A percentile compares a stretch with the other conserved stretches of the same genome.
Evolutionary conservation across 1,284 basidiomycete genomes (phyloP).

Genomic region (Cutaneotrichosporon sp.): DNA sequence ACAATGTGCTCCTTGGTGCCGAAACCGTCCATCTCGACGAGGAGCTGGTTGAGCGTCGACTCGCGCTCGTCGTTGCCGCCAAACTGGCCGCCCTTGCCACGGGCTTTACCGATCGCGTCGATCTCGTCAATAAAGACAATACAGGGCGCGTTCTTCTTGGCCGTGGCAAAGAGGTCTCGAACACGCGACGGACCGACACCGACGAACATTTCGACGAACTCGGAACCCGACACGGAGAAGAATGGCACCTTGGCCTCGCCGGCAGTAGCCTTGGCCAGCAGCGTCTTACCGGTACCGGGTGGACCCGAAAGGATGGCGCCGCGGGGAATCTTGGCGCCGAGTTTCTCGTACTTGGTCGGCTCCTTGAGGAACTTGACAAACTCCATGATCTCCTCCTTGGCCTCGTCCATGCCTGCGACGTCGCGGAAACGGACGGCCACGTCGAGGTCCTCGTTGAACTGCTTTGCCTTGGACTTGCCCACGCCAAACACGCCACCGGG

Average conservation of each 20-base stretch:
- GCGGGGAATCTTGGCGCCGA: constrained; percentile 97
- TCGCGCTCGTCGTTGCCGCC: constrained; percentile 98
- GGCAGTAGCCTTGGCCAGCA: constrained; percentile 96
- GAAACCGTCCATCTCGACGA: constrained; percentile 99
- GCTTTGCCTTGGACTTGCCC: constrained; percentile 88
- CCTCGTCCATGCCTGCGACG: constrained; percentile 99
- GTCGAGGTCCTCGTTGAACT: constrained; percentile 97
- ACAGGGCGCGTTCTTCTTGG: constrained; percentile 95
- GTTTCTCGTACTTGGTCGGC: constrained; percentile 85
- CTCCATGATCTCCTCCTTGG: constrained; percentile 99
- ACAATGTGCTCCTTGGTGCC: constrained; percentile 93
- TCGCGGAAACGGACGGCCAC: constrained; percentile 91
- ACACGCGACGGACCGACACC: constrained; percentile 97
- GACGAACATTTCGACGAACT: constrained; percentile 99
- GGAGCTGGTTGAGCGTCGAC: constrained; percentile 92
- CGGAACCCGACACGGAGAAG: constrained; percentile 95
- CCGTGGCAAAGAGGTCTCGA: constrained; percentile 92
- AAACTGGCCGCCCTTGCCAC: constrained; percentile 79
- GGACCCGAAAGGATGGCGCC: constrained; percentile 97
- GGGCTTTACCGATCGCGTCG: constrained; percentile 94
- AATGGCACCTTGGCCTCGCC: constrained; percentile 97
- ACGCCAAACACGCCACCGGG: constrained; percentile 91
- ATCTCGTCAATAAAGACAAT: constrained; percentile 87
- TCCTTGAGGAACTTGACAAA: constrained; percentile 99
- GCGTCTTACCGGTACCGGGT: constrained; percentile 96